Conservation (phyloP, 805 yeast species). For the Hanseniaspora clermontiae region DNA sequence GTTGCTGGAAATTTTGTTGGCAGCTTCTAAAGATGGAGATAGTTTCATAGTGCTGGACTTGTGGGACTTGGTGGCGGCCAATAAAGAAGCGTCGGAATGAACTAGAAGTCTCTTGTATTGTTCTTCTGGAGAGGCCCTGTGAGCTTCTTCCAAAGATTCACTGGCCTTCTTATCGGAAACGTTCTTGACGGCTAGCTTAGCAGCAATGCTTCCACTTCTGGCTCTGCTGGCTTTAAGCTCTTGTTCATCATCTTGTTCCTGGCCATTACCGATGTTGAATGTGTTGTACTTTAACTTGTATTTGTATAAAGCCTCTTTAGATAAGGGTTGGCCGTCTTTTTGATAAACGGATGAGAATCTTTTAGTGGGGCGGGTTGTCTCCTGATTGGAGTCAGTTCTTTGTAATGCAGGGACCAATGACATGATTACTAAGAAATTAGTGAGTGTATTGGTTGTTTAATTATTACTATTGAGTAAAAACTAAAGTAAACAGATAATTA, state of each 20-base stretch:
- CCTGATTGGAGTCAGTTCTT: slow-evolving; percentile 3
- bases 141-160: neutral
- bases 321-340: slow-evolving; percentile 55
- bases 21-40: neutral
- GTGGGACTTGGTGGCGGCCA: slow-evolving; percentile 22
- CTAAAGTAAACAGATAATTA: too few species aligned
- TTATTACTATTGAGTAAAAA: neutral
- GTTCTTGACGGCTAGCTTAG: slow-evolving; percentile 55
- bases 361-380: neutral
- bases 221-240: slow-evolving; percentile 37
- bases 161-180: slow-evolving; percentile 32
- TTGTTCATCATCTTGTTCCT: slow-evolving; percentile 32
- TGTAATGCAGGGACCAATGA: slow-evolving; percentile 24
- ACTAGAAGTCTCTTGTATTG: slow-evolving; percentile 42
- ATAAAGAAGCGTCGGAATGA: slow-evolving; percentile 26
- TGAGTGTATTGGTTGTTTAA: neutral
- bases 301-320: slow-evolving; percentile 61
- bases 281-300: slow-evolving; percentile 62
- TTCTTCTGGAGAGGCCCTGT: slow-evolving; percentile 18
- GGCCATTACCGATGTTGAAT: slow-evolving; percentile 32
- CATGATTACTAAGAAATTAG: slow-evolving; percentile 16
- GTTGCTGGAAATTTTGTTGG: neutral
- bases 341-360: slow-evolving; percentile 35
- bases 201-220: slow-evolving; percentile 60
- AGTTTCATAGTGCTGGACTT: neutral